Conservation (phyloP, 2,329 filamentous ascomycete genomes). For the Ophiosphaerella narmari region DNA sequence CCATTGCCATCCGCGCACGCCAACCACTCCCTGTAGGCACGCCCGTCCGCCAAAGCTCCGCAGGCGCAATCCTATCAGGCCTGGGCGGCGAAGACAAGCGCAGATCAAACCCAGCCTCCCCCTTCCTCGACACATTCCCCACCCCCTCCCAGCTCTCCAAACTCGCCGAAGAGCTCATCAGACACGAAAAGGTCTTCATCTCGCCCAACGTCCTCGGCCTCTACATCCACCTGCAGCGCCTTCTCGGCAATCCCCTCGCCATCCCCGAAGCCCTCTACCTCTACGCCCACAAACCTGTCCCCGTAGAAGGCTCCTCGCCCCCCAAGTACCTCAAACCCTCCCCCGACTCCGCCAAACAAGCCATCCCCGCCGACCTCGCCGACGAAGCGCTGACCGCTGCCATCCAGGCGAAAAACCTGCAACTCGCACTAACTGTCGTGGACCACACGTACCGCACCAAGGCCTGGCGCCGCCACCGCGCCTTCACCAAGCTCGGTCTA, state of each 20-base stretch:
- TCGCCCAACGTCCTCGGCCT: slow-evolving; percentile 70
- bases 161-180: slow-evolving; percentile 70
- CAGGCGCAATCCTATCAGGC: slow-evolving; percentile 39
- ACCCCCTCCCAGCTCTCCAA: slow-evolving; percentile 52
- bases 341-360: slow-evolving; percentile 70
- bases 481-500: slow-evolving; percentile 66
- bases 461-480: slow-evolving; percentile 70
- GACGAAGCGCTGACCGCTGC: slow-evolving; percentile 77
- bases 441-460: slow-evolving; percentile 69
- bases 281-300: slow-evolving; percentile 81
- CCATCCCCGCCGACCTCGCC: slow-evolving; percentile 72
- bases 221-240: slow-evolving; percentile 78
- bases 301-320: slow-evolving; percentile 62
- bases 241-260: slow-evolving; percentile 73
- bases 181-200: slow-evolving; percentile 78
- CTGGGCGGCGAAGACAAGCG: slow-evolving; percentile 27
- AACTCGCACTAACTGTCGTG: slow-evolving; percentile 75
- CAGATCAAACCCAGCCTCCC: slow-evolving; percentile 11
- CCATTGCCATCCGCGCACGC: slow-evolving; percentile 35
- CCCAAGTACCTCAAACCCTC: slow-evolving; percentile 55
- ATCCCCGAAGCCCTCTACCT: slow-evolving; percentile 80
- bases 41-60: slow-evolving; percentile 37
- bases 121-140: slow-evolving; percentile 31
- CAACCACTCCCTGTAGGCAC: slow-evolving; percentile 27
- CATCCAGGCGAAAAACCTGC: slow-evolving; percentile 76